A percentile compares a stretch with the other conserved stretches of the same genome.
Conservation (phyloP, 23 red algal species). For the Cyanidioschyzon merolae region DNA sequence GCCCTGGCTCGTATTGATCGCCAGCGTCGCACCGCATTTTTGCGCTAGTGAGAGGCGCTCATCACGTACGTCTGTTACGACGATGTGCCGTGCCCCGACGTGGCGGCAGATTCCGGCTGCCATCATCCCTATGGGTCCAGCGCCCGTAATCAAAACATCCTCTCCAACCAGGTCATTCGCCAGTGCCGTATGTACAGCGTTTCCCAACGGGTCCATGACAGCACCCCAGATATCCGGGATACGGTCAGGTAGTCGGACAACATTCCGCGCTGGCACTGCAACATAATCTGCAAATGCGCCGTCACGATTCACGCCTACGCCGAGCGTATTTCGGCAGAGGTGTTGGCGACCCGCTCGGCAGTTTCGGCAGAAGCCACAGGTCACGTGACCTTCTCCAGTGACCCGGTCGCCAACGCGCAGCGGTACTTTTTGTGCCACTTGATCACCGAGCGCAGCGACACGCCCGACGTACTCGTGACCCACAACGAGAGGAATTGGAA, state of each 20-base stretch:
- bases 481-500: constrained; percentile 16
- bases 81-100: constrained; percentile 26
- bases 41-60: constrained; percentile 22
- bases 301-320: constrained; percentile 25
- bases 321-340: constrained; percentile 29
- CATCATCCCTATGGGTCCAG: constrained; percentile 30
- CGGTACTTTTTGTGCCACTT: background rate
- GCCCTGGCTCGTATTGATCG: background rate
- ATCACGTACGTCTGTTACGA: constrained; percentile 25
- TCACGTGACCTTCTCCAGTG: constrained; percentile 30
- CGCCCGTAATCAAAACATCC: constrained; percentile 32
- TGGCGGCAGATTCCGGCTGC: constrained; percentile 21
- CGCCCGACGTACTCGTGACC: constrained; percentile 30
- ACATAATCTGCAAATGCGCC: constrained; percentile 35
- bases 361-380: constrained; percentile 32
- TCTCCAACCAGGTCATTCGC: constrained; percentile 31
- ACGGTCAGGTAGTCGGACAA: constrained; percentile 16
- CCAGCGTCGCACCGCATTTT: constrained; percentile 21
- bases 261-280: constrained; percentile 20
- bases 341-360: constrained; percentile 26
- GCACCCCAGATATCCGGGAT: constrained; percentile 21
- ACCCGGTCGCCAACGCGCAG: constrained; percentile 21
- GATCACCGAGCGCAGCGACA: constrained; percentile 23
- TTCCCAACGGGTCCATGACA: constrained; percentile 29
- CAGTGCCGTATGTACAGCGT: constrained; percentile 26